phyloP scores from a whole-genome alignment of 148 eudicot genomes.

The Talinum fruticosum region DNA sequence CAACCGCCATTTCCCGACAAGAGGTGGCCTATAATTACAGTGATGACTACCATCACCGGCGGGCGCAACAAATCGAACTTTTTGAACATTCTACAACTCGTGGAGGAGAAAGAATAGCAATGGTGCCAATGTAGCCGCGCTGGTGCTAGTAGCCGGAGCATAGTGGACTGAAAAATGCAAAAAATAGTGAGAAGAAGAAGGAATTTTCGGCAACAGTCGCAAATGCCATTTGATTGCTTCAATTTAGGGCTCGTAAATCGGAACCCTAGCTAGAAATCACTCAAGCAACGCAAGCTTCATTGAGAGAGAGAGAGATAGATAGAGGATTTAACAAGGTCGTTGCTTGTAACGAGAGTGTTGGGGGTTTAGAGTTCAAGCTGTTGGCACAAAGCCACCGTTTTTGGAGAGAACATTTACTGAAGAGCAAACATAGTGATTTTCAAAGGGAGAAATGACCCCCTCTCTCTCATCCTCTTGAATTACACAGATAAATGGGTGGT shows the following conservation, averaged over 20 bases:
- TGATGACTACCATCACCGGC: not conserved
- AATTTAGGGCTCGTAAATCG: constrained; percentile 9
- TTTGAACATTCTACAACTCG: not conserved
- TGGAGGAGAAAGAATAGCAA: constrained; percentile 13
- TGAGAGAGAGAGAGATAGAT: constrained; percentile 1
- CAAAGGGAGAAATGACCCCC: too few relatives aligned
- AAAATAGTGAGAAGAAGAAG: constrained; percentile 25
- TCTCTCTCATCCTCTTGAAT: too few relatives aligned
- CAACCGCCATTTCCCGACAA: constrained; percentile 23
- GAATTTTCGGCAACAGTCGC: constrained; percentile 13
- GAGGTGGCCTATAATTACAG: not conserved
- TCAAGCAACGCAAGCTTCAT: not conserved
- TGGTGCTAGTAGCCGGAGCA: not conserved
- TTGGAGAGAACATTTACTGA: too few relatives aligned
- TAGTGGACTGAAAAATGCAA: constrained; percentile 9
- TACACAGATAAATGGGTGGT: too few relatives aligned
- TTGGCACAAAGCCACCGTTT: not conserved
- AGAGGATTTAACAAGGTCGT: not conserved
- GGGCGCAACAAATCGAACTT: not conserved
- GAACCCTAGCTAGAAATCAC: constrained; percentile 14
- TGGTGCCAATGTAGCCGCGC: too few relatives aligned
- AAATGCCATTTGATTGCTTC: constrained; percentile 14
- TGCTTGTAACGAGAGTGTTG: not conserved
- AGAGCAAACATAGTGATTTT: not conserved
- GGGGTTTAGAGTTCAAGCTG: not conserved